These are phyloP conservation scores for Colletotrichum liriopes DNA, from an alignment of 2,329 filamentous ascomycete genomes.

Conservation along the genomic window DNA sequence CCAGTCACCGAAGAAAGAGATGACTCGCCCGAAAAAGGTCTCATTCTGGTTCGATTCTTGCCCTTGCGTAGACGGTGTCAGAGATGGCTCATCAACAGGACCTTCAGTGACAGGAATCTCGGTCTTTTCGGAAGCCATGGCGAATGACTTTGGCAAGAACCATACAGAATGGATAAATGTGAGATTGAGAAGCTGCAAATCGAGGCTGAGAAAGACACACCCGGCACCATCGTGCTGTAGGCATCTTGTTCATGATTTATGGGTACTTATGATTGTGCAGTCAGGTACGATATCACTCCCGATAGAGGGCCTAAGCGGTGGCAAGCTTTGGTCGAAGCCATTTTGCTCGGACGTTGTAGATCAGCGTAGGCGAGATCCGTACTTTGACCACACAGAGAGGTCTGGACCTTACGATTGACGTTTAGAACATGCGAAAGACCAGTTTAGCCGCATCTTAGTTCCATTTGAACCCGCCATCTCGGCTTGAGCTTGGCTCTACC, in stretches of 20 bases:
- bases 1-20: slow-evolving; percentile 24
- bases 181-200: not conserved
- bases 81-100: not conserved
- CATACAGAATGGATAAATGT: not conserved
- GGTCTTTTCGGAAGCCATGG: not conserved
- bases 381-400: not conserved
- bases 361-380: not conserved
- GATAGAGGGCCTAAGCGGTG: not conserved
- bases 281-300: not conserved
- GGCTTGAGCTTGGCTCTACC: not conserved
- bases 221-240: not conserved
- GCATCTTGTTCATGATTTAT: not conserved
- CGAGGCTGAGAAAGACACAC: not conserved
- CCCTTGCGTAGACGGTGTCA: not conserved
- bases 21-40: not conserved
- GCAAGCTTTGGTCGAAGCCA: not conserved
- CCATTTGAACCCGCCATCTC: not conserved
- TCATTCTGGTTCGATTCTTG: not conserved
- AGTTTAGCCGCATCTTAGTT: not conserved
- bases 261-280: not conserved
- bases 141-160: not conserved
- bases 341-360: not conserved
- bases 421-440: not conserved
- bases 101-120: not conserved
- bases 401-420: not conserved